Percentiles rank a stretch among this genome's conserved stretches.
phyloP scores from a whole-genome alignment of 23 red algal species.

The Pyropia yezoensis region DNA sequence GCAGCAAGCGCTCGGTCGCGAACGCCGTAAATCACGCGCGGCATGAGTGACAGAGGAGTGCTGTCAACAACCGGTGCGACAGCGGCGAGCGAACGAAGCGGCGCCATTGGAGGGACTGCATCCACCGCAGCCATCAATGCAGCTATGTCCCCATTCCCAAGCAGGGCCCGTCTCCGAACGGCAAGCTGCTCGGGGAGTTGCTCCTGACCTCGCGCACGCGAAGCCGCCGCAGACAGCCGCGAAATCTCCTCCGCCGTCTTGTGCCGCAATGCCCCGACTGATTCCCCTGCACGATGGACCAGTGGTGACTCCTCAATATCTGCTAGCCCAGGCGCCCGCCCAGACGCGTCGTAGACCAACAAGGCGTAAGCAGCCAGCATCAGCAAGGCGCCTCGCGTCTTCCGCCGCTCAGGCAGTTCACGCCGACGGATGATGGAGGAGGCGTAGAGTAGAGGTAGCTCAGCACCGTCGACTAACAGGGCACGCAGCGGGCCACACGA shows the following conservation, averaged over 20 bases:
- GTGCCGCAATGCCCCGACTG: slow-evolving; percentile 19
- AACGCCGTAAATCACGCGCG: too few relatives aligned
- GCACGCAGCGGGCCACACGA: slow-evolving; percentile 42
- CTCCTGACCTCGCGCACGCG: too few relatives aligned
- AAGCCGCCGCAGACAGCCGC: too few relatives aligned
- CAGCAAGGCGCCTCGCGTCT: slow-evolving; percentile 38
- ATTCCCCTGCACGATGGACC: slow-evolving; percentile 29
- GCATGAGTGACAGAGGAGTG: too few relatives aligned
- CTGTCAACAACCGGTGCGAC: too few relatives aligned
- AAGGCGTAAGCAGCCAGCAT: slow-evolving; percentile 47
- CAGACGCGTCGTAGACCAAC: slow-evolving; percentile 49
- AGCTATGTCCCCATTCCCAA: too few relatives aligned
- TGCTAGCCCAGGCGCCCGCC: slow-evolving; percentile 26
- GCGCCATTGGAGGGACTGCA: too few relatives aligned
- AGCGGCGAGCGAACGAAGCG: too few relatives aligned
- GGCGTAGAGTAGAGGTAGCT: slow-evolving; percentile 45
- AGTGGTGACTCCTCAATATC: slow-evolving; percentile 28
- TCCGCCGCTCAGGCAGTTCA: slow-evolving; percentile 49
- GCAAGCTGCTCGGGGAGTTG: too few relatives aligned
- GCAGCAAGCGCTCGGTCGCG: too few relatives aligned
- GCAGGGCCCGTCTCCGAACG: too few relatives aligned
- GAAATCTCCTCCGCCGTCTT: slow-evolving; percentile 14
- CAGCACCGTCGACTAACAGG: slow-evolving; percentile 55
- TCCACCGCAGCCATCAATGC: too few relatives aligned
- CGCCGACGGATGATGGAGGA: slow-evolving; percentile 33